Percentiles rank a stretch among this genome's conserved stretches.
These are phyloP conservation scores for Akebia trifoliata DNA, from an alignment of 164 flowering plant species.

Conservation along the genomic window DNA sequence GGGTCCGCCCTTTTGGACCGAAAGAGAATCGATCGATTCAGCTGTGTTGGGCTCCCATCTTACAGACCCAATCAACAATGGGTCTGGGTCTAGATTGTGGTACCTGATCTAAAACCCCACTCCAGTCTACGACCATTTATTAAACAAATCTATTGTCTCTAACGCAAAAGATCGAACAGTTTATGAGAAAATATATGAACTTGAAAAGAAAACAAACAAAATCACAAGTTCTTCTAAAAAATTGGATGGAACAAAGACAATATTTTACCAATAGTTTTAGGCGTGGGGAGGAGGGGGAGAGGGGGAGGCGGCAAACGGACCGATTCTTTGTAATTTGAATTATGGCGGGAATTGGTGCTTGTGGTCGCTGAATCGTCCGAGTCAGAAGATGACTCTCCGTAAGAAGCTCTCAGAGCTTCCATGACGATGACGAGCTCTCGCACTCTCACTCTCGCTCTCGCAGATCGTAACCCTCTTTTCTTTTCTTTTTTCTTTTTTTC, in stretches of 20 bases:
- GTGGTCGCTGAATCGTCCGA: slow-evolving; percentile 31
- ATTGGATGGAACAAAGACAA: background rate
- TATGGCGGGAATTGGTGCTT: background rate
- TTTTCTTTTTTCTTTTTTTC: background rate
- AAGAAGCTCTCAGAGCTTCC: slow-evolving; percentile 65
- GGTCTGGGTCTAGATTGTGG: background rate
- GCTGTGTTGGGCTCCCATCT: too few species aligned
- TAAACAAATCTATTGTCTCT: background rate
- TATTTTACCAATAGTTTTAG: slow-evolving; percentile 34
- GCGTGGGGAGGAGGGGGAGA: slow-evolving; percentile 46
- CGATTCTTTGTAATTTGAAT: background rate
- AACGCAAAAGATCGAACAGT: slow-evolving; percentile 1
- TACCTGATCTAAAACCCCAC: background rate
- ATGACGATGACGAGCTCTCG: slow-evolving; percentile 18
- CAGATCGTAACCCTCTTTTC: background rate
- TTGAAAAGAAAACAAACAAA: background rate
- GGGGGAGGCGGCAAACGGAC: slow-evolving; percentile 58
- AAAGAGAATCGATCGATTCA: too few species aligned
- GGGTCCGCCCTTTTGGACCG: too few species aligned
- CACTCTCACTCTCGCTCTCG: background rate
- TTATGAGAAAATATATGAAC: background rate
- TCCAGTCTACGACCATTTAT: background rate
- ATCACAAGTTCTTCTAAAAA: background rate
- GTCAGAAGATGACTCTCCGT: slow-evolving; percentile 47
- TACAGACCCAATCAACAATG: too few species aligned